Evolutionary conservation across 2,329 filamentous ascomycete species (phyloP).

Genomic region (Fusarium chuoi): DNA sequence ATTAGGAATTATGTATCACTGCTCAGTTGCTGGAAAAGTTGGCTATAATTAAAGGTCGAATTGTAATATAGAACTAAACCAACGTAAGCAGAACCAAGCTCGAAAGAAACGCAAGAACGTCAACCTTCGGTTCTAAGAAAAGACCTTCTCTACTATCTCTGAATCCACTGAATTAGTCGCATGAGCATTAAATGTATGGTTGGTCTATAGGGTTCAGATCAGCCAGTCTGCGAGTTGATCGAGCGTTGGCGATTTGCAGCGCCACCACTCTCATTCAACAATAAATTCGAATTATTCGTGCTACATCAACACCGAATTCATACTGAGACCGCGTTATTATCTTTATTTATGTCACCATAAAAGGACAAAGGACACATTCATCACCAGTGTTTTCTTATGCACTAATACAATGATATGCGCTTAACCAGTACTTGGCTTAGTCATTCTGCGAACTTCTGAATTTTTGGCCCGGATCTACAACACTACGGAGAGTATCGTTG

Average conservation of each 20-base stretch:
- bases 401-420: constrained; percentile 14
- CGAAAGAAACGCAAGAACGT: not conserved
- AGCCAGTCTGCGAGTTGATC: not conserved
- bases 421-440: constrained; percentile 28
- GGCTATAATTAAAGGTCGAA: not conserved
- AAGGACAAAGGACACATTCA: not conserved
- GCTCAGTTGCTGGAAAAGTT: constrained; percentile 6
- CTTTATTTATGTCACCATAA: not conserved
- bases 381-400: constrained; percentile 5
- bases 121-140: not conserved
- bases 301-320: not conserved
- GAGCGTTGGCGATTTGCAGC: not conserved
- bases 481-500: constrained; percentile 13
- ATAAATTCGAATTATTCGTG: not conserved
- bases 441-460: constrained; percentile 33
- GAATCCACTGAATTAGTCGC: not conserved
- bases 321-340: not conserved
- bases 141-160: not conserved
- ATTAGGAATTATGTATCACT: not conserved
- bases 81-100: not conserved
- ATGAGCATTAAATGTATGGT: not conserved
- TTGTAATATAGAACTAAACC: constrained; percentile 22
- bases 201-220: not conserved
- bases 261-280: not conserved
- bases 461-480: constrained; percentile 36